These are phyloP conservation scores for Boletus subcaerulescens DNA, from an alignment of 768 basidiomycete genomes.

Conservation along the genomic window DNA sequence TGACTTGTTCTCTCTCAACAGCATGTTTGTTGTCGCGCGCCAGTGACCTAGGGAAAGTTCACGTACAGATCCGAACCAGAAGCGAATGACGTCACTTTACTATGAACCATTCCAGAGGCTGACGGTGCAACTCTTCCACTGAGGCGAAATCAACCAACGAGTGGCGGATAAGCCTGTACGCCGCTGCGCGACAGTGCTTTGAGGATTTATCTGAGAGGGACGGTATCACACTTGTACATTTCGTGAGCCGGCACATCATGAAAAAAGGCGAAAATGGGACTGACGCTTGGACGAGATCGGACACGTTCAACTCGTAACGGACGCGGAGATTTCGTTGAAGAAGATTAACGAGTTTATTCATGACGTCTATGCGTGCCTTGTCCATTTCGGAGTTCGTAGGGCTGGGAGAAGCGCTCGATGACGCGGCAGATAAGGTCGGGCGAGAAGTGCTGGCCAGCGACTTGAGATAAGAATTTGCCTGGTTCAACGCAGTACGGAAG, in stretches of 20 bases:
- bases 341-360: constrained; percentile 61
- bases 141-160: constrained; percentile 69
- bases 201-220: constrained; percentile 73
- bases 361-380: constrained; percentile 56
- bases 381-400: constrained; percentile 43
- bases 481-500: constrained; percentile 67
- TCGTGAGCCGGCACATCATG: constrained; percentile 9
- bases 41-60: constrained; percentile 55
- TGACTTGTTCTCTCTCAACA: constrained; percentile 87
- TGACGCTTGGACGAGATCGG: constrained; percentile 74
- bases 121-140: constrained; percentile 58
- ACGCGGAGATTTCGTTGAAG: constrained; percentile 73
- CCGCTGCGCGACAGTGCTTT: constrained; percentile 72
- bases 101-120: constrained; percentile 84
- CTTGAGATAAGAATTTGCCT: constrained; percentile 57
- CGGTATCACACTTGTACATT: constrained; percentile 63
- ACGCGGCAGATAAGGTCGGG: constrained; percentile 32
- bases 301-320: constrained; percentile 67
- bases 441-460: constrained; percentile 49
- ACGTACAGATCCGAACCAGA: background rate
- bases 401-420: constrained; percentile 36
- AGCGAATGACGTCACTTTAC: constrained; percentile 59
- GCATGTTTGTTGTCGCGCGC: constrained; percentile 80
- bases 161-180: constrained; percentile 82
- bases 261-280: constrained; percentile 28